phyloP scores from a whole-genome alignment of 208 protist species.

The Endotrypanum monterogeii region DNA sequence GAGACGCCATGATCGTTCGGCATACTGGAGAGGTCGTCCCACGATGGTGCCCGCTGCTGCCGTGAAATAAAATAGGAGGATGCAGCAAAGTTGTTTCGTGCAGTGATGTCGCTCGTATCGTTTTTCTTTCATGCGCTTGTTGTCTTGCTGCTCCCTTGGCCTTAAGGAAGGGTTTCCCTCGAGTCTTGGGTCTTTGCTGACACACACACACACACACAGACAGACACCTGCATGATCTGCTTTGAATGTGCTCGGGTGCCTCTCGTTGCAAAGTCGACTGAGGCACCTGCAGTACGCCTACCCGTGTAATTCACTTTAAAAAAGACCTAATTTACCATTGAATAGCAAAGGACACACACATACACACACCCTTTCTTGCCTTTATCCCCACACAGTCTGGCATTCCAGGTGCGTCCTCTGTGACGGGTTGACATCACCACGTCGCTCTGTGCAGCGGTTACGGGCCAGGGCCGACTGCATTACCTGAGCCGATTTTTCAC shows the following conservation, averaged over 20 bases:
- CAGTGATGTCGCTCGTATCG: background rate
- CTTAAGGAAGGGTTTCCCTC: background rate
- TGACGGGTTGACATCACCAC: background rate
- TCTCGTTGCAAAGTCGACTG: background rate
- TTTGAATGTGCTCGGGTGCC: background rate
- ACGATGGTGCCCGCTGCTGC: conserved; percentile 71
- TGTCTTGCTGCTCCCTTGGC: no score
- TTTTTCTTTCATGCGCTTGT: background rate
- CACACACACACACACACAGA: background rate
- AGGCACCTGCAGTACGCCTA: no score
- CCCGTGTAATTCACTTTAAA: background rate
- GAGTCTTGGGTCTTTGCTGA: background rate
- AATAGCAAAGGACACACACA: background rate
- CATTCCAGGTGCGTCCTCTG: background rate
- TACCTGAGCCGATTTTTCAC: no score
- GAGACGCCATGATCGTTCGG: conserved; percentile 61
- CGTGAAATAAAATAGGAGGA: background rate
- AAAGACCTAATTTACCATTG: background rate
- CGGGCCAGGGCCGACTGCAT: background rate
- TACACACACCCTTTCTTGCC: no score
- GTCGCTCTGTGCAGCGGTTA: background rate
- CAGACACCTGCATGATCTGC: background rate
- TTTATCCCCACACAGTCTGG: background rate
- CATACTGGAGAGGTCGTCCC: conserved; percentile 37
- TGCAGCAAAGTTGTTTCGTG: background rate